Conservation (phyloP, 345 rosid genomes). For the Citrus medica region DNA sequence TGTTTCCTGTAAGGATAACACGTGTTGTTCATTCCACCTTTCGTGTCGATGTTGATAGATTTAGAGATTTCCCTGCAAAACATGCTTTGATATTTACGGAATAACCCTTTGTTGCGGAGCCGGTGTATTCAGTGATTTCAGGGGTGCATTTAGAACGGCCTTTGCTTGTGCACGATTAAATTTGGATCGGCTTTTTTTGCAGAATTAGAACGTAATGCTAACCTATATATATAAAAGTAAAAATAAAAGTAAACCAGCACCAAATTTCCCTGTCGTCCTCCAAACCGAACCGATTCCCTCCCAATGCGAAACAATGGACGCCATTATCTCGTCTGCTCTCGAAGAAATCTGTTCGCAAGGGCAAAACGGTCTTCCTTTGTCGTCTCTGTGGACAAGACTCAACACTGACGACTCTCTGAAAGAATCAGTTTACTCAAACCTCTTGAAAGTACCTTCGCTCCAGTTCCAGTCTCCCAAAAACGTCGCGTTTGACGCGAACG, state of each 20-base stretch:
- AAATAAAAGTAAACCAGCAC: too few relatives aligned
- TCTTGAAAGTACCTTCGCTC: slow-evolving; percentile 51
- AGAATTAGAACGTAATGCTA: not conserved
- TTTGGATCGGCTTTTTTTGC: too few relatives aligned
- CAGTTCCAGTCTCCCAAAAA: slow-evolving; percentile 34
- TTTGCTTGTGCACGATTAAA: too few relatives aligned
- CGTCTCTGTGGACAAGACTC: slow-evolving; percentile 46
- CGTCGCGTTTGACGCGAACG: slow-evolving; percentile 21
- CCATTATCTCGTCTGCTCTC: slow-evolving; percentile 50
- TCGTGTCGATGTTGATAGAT: not conserved
- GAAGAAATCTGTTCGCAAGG: slow-evolving; percentile 66
- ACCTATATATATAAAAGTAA: not conserved
- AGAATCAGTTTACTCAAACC: slow-evolving; percentile 47
- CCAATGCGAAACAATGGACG: slow-evolving; percentile 36
- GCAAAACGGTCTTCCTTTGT: slow-evolving; percentile 37
- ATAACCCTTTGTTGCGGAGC: too few relatives aligned
- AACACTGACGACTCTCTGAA: slow-evolving; percentile 22
- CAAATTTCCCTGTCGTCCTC: not conserved
- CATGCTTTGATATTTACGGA: not conserved
- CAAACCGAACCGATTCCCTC: not conserved
- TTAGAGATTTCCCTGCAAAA: not conserved
- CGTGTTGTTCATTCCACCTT: slow-evolving; percentile 7
- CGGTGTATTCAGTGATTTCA: too few relatives aligned
- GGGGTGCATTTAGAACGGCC: too few relatives aligned
- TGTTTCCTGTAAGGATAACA: not conserved